Base-by-base conservation (phyloP, 176 grass and related monocot species). In the Oryza australiensis region DNA sequence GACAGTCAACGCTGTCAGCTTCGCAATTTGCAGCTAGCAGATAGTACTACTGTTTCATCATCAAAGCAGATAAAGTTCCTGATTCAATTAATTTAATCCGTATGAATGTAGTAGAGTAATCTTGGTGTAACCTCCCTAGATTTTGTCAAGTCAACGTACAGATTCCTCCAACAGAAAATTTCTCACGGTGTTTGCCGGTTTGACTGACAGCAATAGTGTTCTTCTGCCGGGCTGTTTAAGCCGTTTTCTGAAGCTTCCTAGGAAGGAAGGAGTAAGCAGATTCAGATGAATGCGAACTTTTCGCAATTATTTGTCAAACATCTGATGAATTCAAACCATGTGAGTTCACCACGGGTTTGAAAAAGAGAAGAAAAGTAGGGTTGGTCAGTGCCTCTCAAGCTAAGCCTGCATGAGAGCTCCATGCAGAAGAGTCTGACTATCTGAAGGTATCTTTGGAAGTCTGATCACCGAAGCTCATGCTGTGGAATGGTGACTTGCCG, bases 261-360 rank as follows among this genome's bases (percentile, higher is more conserved):
- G 14, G 20, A 43, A 24, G 37, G 7, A 28, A 37, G 48, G 12
- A 20, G 34, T 38, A 72, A 49, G 9, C 14, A 3, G 7, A 23
- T 42, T n/a, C 41, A 75, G 59, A 34, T 43, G 49, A 43, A 62
- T 15, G 15, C 15, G 27, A 9, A 46, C 7, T 76, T 40, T 12
- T 29, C 8, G 22, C 11, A 38, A 64, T 35, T 73, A 24, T 51
- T 87, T 70, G 12, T 5, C 37, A 66, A 64, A 38, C 8, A 68
- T 18, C 10, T 32, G 18, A 62, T 49, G 65, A 16, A 42, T 71
- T 82, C 40, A 87, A 70, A 76, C 20, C 85, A 81, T 76, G 64
- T 63, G 78, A 75, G 38, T 51, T 63, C 26, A 8, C 24, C 2
- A 49, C 4, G 49, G 5, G 16, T 20, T 7, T 20, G 49, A 59